phyloP scores from a whole-genome alignment of 2,329 filamentous ascomycete species.

The Cyclaneusma minus region DNA sequence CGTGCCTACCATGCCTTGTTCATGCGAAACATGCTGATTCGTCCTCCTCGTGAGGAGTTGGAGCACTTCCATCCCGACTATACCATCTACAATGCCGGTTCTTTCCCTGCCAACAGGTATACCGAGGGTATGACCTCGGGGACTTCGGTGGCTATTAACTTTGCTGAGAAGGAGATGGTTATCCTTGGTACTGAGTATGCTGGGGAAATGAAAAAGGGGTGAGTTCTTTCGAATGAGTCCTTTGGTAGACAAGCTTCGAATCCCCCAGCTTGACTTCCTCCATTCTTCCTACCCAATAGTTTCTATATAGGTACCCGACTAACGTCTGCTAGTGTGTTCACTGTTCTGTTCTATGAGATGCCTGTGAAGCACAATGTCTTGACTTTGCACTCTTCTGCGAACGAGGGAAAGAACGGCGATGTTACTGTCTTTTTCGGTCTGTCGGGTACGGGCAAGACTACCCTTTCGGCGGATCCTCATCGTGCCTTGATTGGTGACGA shows the following conservation, averaged over 20 bases:
- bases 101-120: conserved; percentile 96
- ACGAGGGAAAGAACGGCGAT: conserved; percentile 87
- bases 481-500: conserved; percentile 94
- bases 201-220: conserved; percentile 96
- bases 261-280: no score
- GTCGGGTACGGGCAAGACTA: conserved; percentile 97
- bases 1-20: conserved; percentile 98
- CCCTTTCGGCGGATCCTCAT: conserved; percentile 91
- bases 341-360: conserved; percentile 99
- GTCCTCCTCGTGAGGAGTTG: conserved; percentile 77
- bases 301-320: no score
- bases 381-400: conserved; percentile 95
- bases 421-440: conserved; percentile 99
- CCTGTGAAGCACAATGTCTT: conserved; percentile 98
- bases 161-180: conserved; percentile 99
- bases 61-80: conserved; percentile 98
- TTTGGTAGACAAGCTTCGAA: no score
- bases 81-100: conserved; percentile 98
- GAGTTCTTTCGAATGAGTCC: no score
- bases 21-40: conserved; percentile 99
- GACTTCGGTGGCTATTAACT: conserved; percentile 97
- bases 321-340: no score
- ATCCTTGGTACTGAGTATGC: conserved; percentile 98
- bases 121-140: conserved; percentile 98
- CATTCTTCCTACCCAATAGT: no score